Conservation (phyloP, 306 rosid species). For the Canavalia gladiata region DNA sequence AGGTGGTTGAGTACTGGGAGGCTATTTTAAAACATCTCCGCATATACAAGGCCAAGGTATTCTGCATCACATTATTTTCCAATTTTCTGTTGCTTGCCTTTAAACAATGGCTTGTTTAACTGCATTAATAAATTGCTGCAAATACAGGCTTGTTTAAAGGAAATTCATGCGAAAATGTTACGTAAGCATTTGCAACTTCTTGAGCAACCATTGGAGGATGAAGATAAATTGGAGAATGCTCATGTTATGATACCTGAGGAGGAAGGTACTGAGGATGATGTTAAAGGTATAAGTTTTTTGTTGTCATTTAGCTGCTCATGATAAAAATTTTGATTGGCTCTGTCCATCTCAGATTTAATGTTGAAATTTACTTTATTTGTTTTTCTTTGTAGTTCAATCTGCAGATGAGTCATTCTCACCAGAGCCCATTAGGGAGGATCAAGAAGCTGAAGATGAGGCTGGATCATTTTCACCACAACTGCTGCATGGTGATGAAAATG, state of each 20-base stretch:
- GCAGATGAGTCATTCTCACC: conserved; percentile 77
- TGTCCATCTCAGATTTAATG: conserved; percentile 12
- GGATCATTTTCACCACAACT: conserved; percentile 92
- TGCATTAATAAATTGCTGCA: conserved; percentile 43
- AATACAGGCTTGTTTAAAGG: conserved; percentile 87
- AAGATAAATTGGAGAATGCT: conserved; percentile 59
- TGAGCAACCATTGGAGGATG: conserved; percentile 71
- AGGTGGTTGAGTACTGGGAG: conserved; percentile 98
- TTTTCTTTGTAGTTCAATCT: conserved; percentile 31
- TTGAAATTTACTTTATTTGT: conserved; percentile 31
- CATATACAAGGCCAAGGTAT: conserved; percentile 96
- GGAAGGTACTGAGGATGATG: conserved; percentile 61
- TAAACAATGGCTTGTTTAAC: conserved; percentile 6
- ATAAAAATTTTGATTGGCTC: conserved; percentile 7
- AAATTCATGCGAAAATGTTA: conserved; percentile 87
- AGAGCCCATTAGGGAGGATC: conserved; percentile 66
- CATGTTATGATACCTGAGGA: conserved; percentile 54
- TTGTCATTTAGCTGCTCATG: conserved; percentile 39
- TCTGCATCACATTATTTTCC: conserved; percentile 39
- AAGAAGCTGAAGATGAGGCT: conserved; percentile 71
- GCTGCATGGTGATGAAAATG: conserved; percentile 83
- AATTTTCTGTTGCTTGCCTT: conserved; percentile 16
- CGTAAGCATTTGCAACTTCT: conserved; percentile 78
- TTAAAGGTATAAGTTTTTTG: conserved; percentile 58
- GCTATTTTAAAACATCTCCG: conserved; percentile 86